Conservation (phyloP, 352 stramenopile genomes). For the Globisporangium cylindrosporum region DNA sequence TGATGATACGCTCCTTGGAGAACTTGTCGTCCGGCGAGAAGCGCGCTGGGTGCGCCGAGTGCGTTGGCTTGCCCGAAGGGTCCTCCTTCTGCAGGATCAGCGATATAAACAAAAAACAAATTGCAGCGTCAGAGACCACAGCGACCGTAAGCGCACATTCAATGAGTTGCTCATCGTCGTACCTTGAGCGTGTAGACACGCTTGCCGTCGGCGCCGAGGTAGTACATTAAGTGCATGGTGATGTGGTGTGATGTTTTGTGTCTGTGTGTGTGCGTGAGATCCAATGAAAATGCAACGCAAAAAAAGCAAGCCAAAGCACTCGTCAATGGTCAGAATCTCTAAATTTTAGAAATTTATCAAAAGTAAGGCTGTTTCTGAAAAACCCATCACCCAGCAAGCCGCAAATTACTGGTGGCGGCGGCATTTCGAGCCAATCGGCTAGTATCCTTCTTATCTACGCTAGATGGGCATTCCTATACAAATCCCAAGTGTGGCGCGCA, state of each 20-base stretch:
- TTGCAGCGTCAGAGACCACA: conserved; percentile 1
- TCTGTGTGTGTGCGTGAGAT: conserved; percentile 1
- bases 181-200: conserved; percentile 99
- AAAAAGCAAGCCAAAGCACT: not conserved
- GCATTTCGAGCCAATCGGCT: too few relatives aligned
- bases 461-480: too few relatives aligned
- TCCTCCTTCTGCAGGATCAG: conserved; percentile 88
- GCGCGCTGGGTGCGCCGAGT: conserved; percentile 95
- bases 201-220: conserved; percentile 95
- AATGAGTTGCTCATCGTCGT: not conserved
- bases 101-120: not conserved
- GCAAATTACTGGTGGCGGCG: conserved; percentile 31
- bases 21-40: conserved; percentile 99
- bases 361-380: conserved; percentile 7
- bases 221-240: conserved; percentile 99
- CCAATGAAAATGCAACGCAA: conserved; percentile 1
- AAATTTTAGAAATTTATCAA: conserved; percentile 3
- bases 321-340: not conserved
- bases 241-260: not conserved
- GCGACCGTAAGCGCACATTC: not conserved
- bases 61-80: conserved; percentile 90
- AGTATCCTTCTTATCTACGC: too few relatives aligned
- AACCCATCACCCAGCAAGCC: not conserved
- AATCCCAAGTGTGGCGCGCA: too few relatives aligned
- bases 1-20: conserved; percentile 96